These are phyloP conservation scores for Ambrosiella xylebori DNA, from an alignment of 2,329 filamentous ascomycete genomes.

Conservation along the genomic window DNA sequence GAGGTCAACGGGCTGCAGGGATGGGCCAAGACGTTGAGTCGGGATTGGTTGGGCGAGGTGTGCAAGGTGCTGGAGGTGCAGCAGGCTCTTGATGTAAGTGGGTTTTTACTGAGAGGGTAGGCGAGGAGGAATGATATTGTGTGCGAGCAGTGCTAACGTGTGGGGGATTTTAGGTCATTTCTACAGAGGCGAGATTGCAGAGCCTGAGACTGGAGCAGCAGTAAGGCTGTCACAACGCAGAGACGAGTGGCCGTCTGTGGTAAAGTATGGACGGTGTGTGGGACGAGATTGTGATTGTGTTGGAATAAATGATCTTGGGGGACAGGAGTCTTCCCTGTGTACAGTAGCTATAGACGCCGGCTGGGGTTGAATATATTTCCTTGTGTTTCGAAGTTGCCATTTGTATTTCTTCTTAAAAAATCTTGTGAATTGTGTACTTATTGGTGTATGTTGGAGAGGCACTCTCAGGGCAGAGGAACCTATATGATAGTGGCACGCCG, in stretches of 20 bases:
- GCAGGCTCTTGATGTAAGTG: slow-evolving; percentile 83
- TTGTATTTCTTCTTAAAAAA: not conserved
- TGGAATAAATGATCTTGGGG: not conserved
- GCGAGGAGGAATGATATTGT: not conserved
- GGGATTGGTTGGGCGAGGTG: slow-evolving; percentile 85
- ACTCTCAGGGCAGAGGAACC: not conserved
- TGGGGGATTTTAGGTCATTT: slow-evolving; percentile 49
- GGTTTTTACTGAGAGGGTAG: not conserved
- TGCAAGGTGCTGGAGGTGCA: slow-evolving; percentile 85
- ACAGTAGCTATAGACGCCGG: slow-evolving; percentile 12
- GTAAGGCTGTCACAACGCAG: not conserved
- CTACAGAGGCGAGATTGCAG: slow-evolving; percentile 75
- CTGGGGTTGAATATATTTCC: slow-evolving; percentile 1
- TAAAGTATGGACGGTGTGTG: not conserved
- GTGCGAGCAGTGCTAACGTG: slow-evolving; percentile 16
- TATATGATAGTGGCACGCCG: not conserved
- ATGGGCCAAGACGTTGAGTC: slow-evolving; percentile 88
- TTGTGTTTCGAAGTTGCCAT: not conserved
- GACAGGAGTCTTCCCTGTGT: slow-evolving; percentile 10
- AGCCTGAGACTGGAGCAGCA: slow-evolving; percentile 34
- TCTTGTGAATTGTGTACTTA: not conserved
- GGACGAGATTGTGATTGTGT: not conserved
- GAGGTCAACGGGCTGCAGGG: slow-evolving; percentile 89
- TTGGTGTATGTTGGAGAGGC: not conserved
- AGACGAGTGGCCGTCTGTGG: not conserved